These are phyloP conservation scores for Russula foetens DNA, from an alignment of 768 basidiomycete genomes.

Conservation along the genomic window DNA sequence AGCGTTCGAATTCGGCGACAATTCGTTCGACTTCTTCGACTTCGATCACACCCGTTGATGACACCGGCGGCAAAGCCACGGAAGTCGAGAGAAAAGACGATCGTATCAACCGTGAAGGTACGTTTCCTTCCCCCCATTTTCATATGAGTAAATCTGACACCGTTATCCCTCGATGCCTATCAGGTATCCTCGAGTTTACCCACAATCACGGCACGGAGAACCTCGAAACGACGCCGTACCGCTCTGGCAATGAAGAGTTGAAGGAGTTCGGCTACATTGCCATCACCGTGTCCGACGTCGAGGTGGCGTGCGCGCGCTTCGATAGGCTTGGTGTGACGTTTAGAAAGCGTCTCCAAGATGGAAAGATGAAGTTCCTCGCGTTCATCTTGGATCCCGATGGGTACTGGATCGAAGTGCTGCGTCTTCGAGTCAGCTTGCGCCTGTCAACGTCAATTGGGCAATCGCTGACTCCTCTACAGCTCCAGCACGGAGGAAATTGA, in stretches of 20 bases:
- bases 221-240: slow-evolving; percentile 43
- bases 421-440: too few species aligned
- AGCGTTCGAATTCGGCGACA: slow-evolving; percentile 52
- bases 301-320: slow-evolving; percentile 76
- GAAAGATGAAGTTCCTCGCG: slow-evolving; percentile 78
- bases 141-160: neutral
- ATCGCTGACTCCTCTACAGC: too few species aligned
- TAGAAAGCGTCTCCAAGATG: slow-evolving; percentile 87
- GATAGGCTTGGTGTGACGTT: slow-evolving; percentile 73
- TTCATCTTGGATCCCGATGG: slow-evolving; percentile 84
- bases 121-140: neutral
- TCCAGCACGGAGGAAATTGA: too few species aligned
- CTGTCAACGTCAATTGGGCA: neutral
- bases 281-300: slow-evolving; percentile 74
- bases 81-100: slow-evolving; percentile 44
- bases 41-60: too few species aligned
- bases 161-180: neutral
- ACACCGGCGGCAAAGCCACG: slow-evolving; percentile 39
- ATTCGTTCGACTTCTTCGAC: slow-evolving; percentile 82
- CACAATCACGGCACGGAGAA: slow-evolving; percentile 90
- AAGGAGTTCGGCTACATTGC: slow-evolving; percentile 85
- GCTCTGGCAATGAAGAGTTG: slow-evolving; percentile 79
- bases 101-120: slow-evolving; percentile 61
- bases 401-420: slow-evolving; percentile 21
- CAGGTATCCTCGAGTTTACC: slow-evolving; percentile 76